A percentile compares a stretch with the other conserved stretches of the same genome.
Evolutionary conservation across 2,329 filamentous ascomycete species (phyloP).

Genomic region (Microsporum audouinii): DNA sequence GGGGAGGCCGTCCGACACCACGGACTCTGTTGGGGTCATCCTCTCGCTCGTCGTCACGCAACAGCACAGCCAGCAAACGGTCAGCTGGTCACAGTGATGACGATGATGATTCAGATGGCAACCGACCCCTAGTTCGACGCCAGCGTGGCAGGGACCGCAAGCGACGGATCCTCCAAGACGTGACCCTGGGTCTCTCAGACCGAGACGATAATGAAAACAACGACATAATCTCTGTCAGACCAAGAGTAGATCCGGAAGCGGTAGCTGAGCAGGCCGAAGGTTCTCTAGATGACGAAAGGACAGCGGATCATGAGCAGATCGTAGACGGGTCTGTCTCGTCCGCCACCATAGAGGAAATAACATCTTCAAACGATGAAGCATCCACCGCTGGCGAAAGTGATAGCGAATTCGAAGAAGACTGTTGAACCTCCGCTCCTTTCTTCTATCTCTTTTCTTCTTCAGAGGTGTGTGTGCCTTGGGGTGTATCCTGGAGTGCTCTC

Average conservation of each 20-base stretch:
- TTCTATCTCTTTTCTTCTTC: not conserved
- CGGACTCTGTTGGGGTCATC: slow-evolving; percentile 25
- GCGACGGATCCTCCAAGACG: slow-evolving; percentile 13
- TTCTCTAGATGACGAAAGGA: not conserved
- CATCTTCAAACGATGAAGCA: not conserved
- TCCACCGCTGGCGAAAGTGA: not conserved
- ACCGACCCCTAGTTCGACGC: slow-evolving; percentile 6
- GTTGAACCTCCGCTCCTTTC: not conserved
- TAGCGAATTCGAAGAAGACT: slow-evolving; percentile 6
- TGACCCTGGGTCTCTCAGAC: slow-evolving; percentile 14
- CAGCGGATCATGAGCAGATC: not conserved
- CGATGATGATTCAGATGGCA: slow-evolving; percentile 18
- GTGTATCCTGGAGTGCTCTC: too few relatives aligned
- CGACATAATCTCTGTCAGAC: slow-evolving; percentile 9
- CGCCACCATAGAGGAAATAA: not conserved
- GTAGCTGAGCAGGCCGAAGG: slow-evolving; percentile 4
- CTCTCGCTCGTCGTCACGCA: slow-evolving; percentile 33
- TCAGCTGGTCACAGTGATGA: slow-evolving; percentile 31
- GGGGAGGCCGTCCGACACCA: slow-evolving; percentile 13
- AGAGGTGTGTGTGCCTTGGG: not conserved
- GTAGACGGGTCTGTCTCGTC: not conserved
- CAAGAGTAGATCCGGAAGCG: slow-evolving; percentile 8
- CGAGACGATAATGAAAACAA: slow-evolving; percentile 6
- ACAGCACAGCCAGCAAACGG: slow-evolving; percentile 33
- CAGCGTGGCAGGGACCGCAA: slow-evolving; percentile 12